Base-by-base conservation (phyloP, 495 filamentous ascomycete species). In the Hypoxylon fragiforme region DNA sequence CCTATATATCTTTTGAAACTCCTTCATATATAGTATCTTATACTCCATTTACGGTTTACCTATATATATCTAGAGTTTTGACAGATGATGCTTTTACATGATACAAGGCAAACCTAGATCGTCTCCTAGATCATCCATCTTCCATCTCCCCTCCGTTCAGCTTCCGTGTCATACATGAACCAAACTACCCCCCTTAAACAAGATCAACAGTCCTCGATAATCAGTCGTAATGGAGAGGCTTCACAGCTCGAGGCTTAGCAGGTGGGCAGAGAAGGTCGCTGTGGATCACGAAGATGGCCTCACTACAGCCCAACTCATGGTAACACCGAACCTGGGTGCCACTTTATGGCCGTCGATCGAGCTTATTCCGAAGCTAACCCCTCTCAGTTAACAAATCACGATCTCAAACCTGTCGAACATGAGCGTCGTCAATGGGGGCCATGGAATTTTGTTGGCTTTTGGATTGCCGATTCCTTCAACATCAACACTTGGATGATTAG, bases 401-500 rank as follows among this genome's bases (percentile, higher is more conserved):
- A 97, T 70, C 77, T 97, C 57, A 91, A 90, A 66, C 92, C 92
- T 79, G 92, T 97, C 21, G 90, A 95, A 60, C 85, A 86, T 13
- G 85, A 84, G 51, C 84, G 89, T 49, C 85, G 92, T 20, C 84
- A 90, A 82, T 97, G 92, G 92, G 86, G 82, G 44, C 76, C 88
- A 44, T 87, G 85, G 81, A 96, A 96, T 65, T 97, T 91, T 62
- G 84, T 96, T 46, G 87, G 85, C 14, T 95, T 95, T 64, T 94
- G 90, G 90, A 81, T 95, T 67, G 90, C 92, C 24, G 92, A 97
- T 72, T 92, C 89, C 4, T 90, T 96, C 70, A 97, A 97, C 69
- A 95, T 97, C 69, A 97, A 97, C 70, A 97, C 92, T 12, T 97
- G 92, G 92, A 96, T 96, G 92, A 96, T 96, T 54, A 92, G 89